A percentile compares a stretch with the other conserved stretches of the same genome.
phyloP scores from a whole-genome alignment of 2,329 filamentous ascomycete species.

The Chrysoporthe austroafricana region DNA sequence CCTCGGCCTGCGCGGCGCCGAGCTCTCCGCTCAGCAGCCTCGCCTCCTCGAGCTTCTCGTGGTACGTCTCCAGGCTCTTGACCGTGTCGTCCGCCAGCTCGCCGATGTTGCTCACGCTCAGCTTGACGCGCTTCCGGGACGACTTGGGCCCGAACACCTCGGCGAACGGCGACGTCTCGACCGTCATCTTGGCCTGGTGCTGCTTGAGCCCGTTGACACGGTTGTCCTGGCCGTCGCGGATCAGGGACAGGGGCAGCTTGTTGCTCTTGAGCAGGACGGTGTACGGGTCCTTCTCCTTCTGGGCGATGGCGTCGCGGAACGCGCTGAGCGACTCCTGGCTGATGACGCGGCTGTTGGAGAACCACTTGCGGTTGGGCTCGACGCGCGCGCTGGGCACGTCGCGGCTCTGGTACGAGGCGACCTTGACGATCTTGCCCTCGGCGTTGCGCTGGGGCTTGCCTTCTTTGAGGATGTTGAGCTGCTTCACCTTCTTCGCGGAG shows the following conservation, averaged over 20 bases:
- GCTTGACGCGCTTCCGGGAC: slow-evolving; percentile 89
- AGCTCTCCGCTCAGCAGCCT: slow-evolving; percentile 74
- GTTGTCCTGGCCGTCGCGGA: slow-evolving; percentile 71
- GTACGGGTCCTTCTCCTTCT: slow-evolving; percentile 88
- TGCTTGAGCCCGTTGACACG: slow-evolving; percentile 81
- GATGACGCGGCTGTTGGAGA: slow-evolving; percentile 89
- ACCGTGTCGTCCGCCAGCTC: slow-evolving; percentile 81
- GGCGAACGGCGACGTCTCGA: slow-evolving; percentile 83
- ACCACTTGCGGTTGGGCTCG: slow-evolving; percentile 79
- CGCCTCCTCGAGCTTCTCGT: slow-evolving; percentile 79
- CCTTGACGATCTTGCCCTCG: slow-evolving; percentile 80
- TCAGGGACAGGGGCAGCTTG: slow-evolving; percentile 94
- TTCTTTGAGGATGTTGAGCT: slow-evolving; percentile 87
- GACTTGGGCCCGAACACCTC: slow-evolving; percentile 94
- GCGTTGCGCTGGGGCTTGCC: slow-evolving; percentile 83
- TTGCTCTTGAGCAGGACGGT: slow-evolving; percentile 95
- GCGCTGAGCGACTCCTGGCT: slow-evolving; percentile 79
- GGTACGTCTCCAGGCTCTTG: slow-evolving; percentile 80
- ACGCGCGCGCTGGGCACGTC: slow-evolving; percentile 32
- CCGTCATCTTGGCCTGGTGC: slow-evolving; percentile 86
- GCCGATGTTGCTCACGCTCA: slow-evolving; percentile 78
- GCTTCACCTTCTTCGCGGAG: slow-evolving; percentile 84
- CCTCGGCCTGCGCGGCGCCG: slow-evolving; percentile 56
- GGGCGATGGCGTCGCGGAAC: slow-evolving; percentile 90
- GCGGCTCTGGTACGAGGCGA: slow-evolving; percentile 64